Conservation (phyloP, 306 rosid genomes). For the Dryas drummondii region DNA sequence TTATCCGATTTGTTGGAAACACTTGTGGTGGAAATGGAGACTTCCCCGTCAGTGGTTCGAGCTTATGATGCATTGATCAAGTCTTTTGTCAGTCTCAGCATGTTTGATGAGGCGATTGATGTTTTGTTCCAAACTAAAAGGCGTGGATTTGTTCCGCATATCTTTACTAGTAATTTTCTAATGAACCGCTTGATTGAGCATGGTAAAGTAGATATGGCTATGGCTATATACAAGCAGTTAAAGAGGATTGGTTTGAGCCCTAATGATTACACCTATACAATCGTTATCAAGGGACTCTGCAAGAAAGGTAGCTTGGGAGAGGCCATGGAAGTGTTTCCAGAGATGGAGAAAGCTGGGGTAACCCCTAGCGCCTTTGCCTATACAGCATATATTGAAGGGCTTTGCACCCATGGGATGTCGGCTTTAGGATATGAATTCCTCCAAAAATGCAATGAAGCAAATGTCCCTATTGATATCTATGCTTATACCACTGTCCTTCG, state of each 20-base stretch:
- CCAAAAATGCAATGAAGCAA: constrained; percentile 39
- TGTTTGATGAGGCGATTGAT: constrained; percentile 73
- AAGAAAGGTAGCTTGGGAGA: constrained; percentile 56
- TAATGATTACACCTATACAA: constrained; percentile 62
- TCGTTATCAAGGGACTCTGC: constrained; percentile 65
- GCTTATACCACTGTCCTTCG: constrained; percentile 58
- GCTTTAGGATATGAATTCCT: constrained; percentile 59
- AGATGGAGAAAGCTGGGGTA: constrained; percentile 65
- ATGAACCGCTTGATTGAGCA: constrained; percentile 58
- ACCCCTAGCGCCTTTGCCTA: constrained; percentile 48
- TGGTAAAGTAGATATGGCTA: constrained; percentile 43
- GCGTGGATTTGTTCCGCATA: constrained; percentile 56
- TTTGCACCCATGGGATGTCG: constrained; percentile 51
- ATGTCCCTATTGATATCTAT: constrained; percentile 46
- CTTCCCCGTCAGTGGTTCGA: constrained; percentile 31
- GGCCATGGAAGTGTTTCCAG: constrained; percentile 46
- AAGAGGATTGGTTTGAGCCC: constrained; percentile 72
- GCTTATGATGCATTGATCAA: constrained; percentile 63
- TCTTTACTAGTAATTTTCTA: constrained; percentile 63
- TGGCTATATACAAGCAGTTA: constrained; percentile 51
- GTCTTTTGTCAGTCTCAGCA: constrained; percentile 47
- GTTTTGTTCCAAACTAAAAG: constrained; percentile 49
- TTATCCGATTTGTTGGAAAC: constrained; percentile 44
- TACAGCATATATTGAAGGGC: constrained; percentile 60
- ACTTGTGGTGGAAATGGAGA: constrained; percentile 35